These are phyloP conservation scores for Monosporascus sp. DNA, from an alignment of 2,329 filamentous ascomycete species.

Conservation along the genomic window DNA sequence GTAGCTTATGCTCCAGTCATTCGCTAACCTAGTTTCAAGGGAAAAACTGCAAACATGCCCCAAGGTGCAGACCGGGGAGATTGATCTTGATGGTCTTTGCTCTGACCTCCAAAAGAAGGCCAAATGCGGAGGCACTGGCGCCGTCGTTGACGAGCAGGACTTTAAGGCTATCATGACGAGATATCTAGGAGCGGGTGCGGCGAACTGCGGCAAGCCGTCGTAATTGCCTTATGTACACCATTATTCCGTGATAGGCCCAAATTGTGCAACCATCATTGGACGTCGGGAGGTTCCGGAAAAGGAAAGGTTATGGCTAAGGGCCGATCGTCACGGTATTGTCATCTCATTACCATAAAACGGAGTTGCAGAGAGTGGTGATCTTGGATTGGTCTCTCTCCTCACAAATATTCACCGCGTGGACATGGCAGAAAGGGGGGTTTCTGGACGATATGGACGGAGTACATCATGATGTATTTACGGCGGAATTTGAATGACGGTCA, in stretches of 20 bases:
- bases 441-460: neutral
- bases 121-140: constrained; percentile 85
- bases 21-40: constrained; percentile 54
- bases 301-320: neutral
- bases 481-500: neutral
- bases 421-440: neutral
- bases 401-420: too few relatives aligned
- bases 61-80: constrained; percentile 82
- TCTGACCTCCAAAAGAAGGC: constrained; percentile 92
- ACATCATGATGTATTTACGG: neutral
- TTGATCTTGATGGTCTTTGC: constrained; percentile 90
- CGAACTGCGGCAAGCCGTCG: constrained; percentile 2
- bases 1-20: neutral
- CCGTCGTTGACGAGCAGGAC: constrained; percentile 83
- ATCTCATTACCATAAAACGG: neutral
- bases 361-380: neutral
- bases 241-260: neutral
- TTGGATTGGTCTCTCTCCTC: too few relatives aligned
- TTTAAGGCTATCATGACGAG: constrained; percentile 74
- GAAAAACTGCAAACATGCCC: constrained; percentile 83
- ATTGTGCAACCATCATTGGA: neutral
- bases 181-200: constrained; percentile 45
- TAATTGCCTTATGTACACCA: neutral
- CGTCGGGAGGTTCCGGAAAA: neutral
- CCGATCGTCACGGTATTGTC: neutral